Evolutionary conservation across 148 eudicot genomes (phyloP).

Genomic region (Drosera capensis): DNA sequence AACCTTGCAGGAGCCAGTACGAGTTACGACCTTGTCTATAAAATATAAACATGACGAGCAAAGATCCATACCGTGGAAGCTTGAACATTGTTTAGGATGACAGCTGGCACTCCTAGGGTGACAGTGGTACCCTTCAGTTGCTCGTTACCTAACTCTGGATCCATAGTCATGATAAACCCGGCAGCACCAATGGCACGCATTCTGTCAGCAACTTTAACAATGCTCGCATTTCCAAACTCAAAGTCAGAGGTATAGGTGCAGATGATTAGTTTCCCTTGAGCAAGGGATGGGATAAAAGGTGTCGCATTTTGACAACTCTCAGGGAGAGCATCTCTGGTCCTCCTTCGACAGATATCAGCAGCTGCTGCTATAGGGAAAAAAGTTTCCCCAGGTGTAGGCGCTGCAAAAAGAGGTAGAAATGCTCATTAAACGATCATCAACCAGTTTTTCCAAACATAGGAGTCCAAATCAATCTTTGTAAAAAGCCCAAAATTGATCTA

Average conservation of each 20-base stretch:
- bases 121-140: conserved; percentile 47
- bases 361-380: conserved; percentile 44
- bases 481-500: too few species aligned
- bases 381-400: conserved; percentile 35
- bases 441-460: too few species aligned
- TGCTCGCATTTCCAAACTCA: conserved; percentile 40
- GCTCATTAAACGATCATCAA: too few species aligned
- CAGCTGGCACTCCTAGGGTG: conserved; percentile 32
- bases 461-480: too few species aligned
- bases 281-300: conserved; percentile 28
- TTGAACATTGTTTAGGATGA: conserved; percentile 36
- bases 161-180: conserved; percentile 53
- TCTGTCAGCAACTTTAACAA: conserved; percentile 39
- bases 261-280: conserved; percentile 41
- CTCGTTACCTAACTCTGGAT: conserved; percentile 40
- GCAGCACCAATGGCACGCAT: conserved; percentile 33
- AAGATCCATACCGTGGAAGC: conserved; percentile 40
- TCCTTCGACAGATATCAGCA: conserved; percentile 34
- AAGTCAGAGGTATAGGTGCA: conserved; percentile 54
- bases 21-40: neutral
- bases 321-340: conserved; percentile 22
- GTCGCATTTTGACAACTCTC: conserved; percentile 45
- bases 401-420: conserved; percentile 17
- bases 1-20: too few species aligned
- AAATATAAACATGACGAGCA: too few species aligned